Evolutionary conservation across 208 protist genomes (phyloP).

Genomic region (Strigomonas culicis): DNA sequence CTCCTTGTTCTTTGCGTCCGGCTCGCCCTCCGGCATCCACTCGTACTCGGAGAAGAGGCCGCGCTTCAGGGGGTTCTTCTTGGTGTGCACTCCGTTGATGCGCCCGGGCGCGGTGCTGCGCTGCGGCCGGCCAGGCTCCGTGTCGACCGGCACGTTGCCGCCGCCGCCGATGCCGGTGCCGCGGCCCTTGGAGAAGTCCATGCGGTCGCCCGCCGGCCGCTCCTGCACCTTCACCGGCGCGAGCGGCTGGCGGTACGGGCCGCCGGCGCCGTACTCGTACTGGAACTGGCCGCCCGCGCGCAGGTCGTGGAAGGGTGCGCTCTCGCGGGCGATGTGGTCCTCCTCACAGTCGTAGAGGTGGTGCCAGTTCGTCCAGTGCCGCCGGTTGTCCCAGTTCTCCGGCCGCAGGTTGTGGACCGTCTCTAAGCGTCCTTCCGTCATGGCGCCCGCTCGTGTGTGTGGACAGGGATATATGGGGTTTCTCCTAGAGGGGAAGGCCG

Average conservation of each 20-base stretch:
- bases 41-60: slow-evolving; percentile 76
- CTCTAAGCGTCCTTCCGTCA: slow-evolving; percentile 90
- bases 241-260: slow-evolving; percentile 47
- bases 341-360: slow-evolving; percentile 87
- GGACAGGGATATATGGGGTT: too few species aligned
- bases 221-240: slow-evolving; percentile 49
- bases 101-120: slow-evolving; percentile 35
- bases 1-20: slow-evolving; percentile 5
- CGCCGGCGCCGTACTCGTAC: slow-evolving; percentile 73
- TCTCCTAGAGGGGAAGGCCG: too few species aligned
- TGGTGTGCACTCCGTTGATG: slow-evolving; percentile 51
- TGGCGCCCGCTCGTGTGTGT: slow-evolving; percentile 11
- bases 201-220: slow-evolving; percentile 66
- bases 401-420: slow-evolving; percentile 88
- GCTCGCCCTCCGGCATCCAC: slow-evolving; percentile 71
- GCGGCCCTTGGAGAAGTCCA: slow-evolving; percentile 71
- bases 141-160: slow-evolving; percentile 61
- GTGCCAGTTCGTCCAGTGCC: slow-evolving; percentile 91
- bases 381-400: slow-evolving; percentile 87
- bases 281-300: slow-evolving; percentile 88
- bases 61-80: slow-evolving; percentile 69
- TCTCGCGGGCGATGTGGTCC: slow-evolving; percentile 85
- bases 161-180: slow-evolving; percentile 59
- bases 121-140: slow-evolving; percentile 54
- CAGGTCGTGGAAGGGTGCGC: slow-evolving; percentile 86